Evolutionary conservation across 2,329 filamentous ascomycete species (phyloP), one percentile per base, ranked within the genome.

Genomic region (Exophiala oligosperma): DNA sequence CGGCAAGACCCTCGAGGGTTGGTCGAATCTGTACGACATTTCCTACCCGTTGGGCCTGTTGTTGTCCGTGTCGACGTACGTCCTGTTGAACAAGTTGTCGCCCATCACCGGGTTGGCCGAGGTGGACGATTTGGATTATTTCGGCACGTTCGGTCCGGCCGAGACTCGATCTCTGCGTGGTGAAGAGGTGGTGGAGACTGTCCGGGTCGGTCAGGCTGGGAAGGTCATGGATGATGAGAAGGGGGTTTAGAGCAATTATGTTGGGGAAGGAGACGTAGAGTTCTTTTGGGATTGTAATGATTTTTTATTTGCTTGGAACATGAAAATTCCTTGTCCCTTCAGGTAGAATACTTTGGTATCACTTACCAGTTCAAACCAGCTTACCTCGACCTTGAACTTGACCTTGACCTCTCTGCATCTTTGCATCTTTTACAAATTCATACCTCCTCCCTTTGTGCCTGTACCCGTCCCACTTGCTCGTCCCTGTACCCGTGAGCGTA

Each of bases 51-150:
- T 60, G 24, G 58, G 58, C 2, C 24, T 57, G 24, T 28, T 38
- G n/a, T 26, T 60, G 28, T 49, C 54, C 4, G 38, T 57, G 23
- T 17, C 37, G 23, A 54, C 47, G 32, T 60, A 57, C 35, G 14
- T 60, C 7, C 41, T 32, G 12, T 29, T 60, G 23, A 53, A 54
- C 41, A 54, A 49, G 43, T 7, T 70, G 1, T 72, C 66, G 35
- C 71, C 72, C 14, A 70, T 72, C 6, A 7, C 44, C 4, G 72
- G 72, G 3, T 57, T 71, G 6, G 68, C 69, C 0, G 67, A 67
- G 29, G 61, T 65, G 21, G 72, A 74, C 62, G 69, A 69, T 14
- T 56, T 66, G n/a, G 72, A 74, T 54, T 65, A 68, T 43, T 74
- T 66, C 59, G 70, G 67, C 3, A 72, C 71, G 2, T 74, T 73